Evolutionary conservation across 176 grass and related monocot genomes (phyloP), one percentile per base, ranked within the genome.

Genomic region (Eleusine indica): DNA sequence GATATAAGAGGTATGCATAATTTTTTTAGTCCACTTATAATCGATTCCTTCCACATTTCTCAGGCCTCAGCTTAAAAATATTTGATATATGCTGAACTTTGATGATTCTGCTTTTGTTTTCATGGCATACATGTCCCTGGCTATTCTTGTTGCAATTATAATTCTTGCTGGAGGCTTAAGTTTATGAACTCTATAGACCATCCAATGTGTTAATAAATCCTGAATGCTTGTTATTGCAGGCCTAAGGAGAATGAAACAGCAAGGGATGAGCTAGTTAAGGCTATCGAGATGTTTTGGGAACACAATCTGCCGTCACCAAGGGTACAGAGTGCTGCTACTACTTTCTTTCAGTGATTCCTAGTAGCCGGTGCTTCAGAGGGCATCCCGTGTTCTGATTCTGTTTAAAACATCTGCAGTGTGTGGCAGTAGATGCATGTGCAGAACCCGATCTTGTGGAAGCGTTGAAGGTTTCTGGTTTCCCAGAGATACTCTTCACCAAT

Each of bases 401-500:
- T 17, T 40, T 16, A 64, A 41, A 62, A 66, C 30, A 56, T 54
- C 22, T 83, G 51, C 89, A 98, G 96, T 98, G 96, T 72, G 93
- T 93, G 6, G 96, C 87, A 2, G 83, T 98, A 13, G 96, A 98
- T 80, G 93, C 96, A 22, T 93, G 91, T 46, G 74, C 87, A 0
- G 96, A 98, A 61, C 91, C 90, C 29, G 86, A 87, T 40, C 91
- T 98, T 6, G 91, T 86, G 17, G 52, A 88, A 3, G 87, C 87
- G 39, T 75, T 98, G 85, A 85, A 92, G 60, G 91, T 98, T 56
- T 95, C 89, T 68, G 68, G 68, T 41, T 98, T 93, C 79, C 96
- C 93, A 6, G 93, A 95, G 78, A 66, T 98, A 73, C 87, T 98
- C 69, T 95, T 95, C 96, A 95, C 96, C 32, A 91, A 92, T 41